Evolutionary conservation across 371 early-diverging fungal species (phyloP), one percentile per base, ranked within the genome.

Genomic region (Nosema muscidifuracis): DNA sequence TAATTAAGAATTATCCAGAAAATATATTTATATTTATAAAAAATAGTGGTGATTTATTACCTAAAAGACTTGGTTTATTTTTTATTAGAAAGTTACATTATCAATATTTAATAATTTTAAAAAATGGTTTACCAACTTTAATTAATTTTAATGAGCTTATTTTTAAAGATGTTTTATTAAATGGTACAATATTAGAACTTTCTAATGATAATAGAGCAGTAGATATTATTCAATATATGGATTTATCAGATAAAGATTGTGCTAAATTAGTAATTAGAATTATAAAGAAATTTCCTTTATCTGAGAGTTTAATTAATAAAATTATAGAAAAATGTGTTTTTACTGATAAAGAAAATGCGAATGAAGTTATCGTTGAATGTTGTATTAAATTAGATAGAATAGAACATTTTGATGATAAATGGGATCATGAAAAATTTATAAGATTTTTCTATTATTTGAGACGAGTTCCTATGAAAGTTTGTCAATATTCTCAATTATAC

Each of bases 241-340:
- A 79, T 73, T 51, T 75, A 6, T 33, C 12, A n/a, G 79, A 79
- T 31, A 79, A 76, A 38, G 79, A 79, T 20, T 15, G 51, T 31
- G 58, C 50, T n/a, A 75, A 56, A 38, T 60, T 76, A 18, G 51
- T 57, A 7, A 40, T 69, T 4, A 47, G 36, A 38, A 73, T 79
- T 30, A 24, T 79, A 0, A 53, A 58, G 18, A 64, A 65, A 57
- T 76, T 73, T 65, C 16, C 36, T 9, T 18, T 72, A 6, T 18
- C 66, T 0, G 28, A 40, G 22, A 58, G 30, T 3, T 30, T 65
- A 16, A 16, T 74, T 1, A 57, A 53, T 10, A 10, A 53, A 15
- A 42, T 74, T 64, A 43, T 67, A 13, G 38, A 44, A 4, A 34
- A 22, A 16, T 64, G 66, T 18, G 31, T 43, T 24, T 20, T 40